Evolutionary conservation across 2,329 filamentous ascomycete species (phyloP).

Genomic region (Aspergillus fischeri): DNA sequence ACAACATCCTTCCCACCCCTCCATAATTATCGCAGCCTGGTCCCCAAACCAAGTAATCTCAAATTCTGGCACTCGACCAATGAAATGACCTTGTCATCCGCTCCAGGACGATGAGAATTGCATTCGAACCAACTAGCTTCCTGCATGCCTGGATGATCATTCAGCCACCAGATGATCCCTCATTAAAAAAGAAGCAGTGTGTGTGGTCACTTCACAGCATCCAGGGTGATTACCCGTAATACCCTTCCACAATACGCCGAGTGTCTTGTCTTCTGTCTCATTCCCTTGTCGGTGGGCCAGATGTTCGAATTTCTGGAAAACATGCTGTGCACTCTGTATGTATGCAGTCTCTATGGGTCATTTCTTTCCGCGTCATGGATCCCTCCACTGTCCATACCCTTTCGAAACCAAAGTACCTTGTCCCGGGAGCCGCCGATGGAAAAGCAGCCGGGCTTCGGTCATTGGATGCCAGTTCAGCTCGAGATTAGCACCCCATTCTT

Average conservation of each 20-base stretch:
- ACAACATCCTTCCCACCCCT: neutral
- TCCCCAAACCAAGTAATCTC: conserved; percentile 15
- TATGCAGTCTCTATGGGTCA: neutral
- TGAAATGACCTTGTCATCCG: conserved; percentile 14
- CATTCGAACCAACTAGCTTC: conserved; percentile 28
- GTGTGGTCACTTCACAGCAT: conserved; percentile 1
- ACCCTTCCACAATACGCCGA: neutral
- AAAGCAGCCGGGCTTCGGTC: neutral
- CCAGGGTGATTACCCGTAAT: neutral
- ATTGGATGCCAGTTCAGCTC: neutral
- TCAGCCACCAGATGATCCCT: conserved; percentile 18
- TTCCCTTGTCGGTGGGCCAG: conserved; percentile 9
- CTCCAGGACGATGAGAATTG: conserved; percentile 18
- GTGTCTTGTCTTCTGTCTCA: conserved; percentile 15
- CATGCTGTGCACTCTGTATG: conserved; percentile 12
- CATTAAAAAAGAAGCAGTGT: conserved; percentile 4
- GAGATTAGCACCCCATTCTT: neutral
- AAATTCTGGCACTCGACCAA: conserved; percentile 10
- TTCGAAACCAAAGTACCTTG: neutral
- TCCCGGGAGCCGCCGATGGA: neutral
- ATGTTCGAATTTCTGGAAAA: conserved; percentile 20
- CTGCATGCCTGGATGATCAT: conserved; percentile 26
- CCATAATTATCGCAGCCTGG: conserved; percentile 6
- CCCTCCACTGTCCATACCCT: neutral
- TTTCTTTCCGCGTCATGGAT: conserved; percentile 3